Base-by-base conservation (phyloP, 78 protist species). In the Pelomyxa schiedti region DNA sequence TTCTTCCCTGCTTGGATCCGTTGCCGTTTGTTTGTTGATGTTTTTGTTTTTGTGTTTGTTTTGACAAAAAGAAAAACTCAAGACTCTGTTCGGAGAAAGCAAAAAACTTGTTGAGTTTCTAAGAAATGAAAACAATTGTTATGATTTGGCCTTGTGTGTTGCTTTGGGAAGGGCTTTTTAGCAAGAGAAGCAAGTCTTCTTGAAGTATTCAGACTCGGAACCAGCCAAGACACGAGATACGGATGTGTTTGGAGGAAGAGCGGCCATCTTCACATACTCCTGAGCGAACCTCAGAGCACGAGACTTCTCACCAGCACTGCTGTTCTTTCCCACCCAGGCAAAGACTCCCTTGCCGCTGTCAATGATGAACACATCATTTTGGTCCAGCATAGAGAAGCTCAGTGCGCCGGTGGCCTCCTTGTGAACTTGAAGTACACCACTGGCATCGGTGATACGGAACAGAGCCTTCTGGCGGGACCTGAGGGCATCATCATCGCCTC, bases 311-410 rank as follows among this genome's bases (percentile, higher is more conserved):
- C 35, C 26, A 24, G 35, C 24, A 1, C 72, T 42, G 1, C 82
- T 24, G 39, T 68, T 35, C 6, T 28, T 36, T 28, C 86, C 86
- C 4, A 81, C 68, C 86, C 86, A 81, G 52, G 38, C 70, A 42
- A 66, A 81, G 69, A 81, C 32, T 42, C 76, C 82, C 30, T 9
- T 7, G 26, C 86, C 86, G 26, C 28, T 6, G 79, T 77, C 82
- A 9, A 81, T 28, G 63, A 81, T 42, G 39, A 81, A 81, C 52
- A 38, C 86, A 42, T 81, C 86, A 7, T 76, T 69, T 5, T 39
- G 16, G 24, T 76, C 8, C 22, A 81, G 40, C 7, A 16, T 9
- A 8, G 75, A 53, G 39, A 39, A 47, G 30, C 24, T 9, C 37
- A 30, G 9, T 28, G n/a, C 39, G 53, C 67, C 76, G n/a, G 35